Evolutionary conservation across 805 yeast genomes (phyloP).

Genomic region (Zygosaccharomyces bailii): DNA sequence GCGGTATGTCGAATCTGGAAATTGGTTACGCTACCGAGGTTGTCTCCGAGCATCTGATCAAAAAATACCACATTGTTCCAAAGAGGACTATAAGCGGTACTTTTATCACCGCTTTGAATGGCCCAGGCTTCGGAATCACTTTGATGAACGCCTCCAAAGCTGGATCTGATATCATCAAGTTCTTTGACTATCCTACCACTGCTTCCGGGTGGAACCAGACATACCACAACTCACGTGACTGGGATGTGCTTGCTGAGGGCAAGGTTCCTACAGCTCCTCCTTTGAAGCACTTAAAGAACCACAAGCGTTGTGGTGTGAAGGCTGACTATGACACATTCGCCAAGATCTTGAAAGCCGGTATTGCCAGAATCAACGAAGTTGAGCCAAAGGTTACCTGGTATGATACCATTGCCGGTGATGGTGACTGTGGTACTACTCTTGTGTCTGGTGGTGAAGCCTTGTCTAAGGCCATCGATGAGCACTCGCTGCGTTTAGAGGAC

Average conservation of each 20-base stretch:
- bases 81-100: conserved; percentile 69
- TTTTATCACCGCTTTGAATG: conserved; percentile 83
- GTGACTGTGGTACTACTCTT: conserved; percentile 93
- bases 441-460: conserved; percentile 79
- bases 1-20: conserved; percentile 83
- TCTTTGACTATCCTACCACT: conserved; percentile 32
- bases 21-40: conserved; percentile 66
- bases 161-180: conserved; percentile 35
- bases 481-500: conserved; percentile 58
- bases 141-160: conserved; percentile 64
- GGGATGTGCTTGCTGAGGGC: conserved; percentile 45
- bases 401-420: conserved; percentile 92
- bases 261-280: conserved; percentile 56
- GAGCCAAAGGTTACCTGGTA: conserved; percentile 83
- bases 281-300: conserved; percentile 65
- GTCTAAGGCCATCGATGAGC: conserved; percentile 46
- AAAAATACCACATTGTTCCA: conserved; percentile 56
- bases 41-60: conserved; percentile 49
- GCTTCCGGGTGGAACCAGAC: conserved; percentile 60
- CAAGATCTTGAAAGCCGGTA: conserved; percentile 45
- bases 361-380: conserved; percentile 49
- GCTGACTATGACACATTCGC: conserved; percentile 39
- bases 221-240: conserved; percentile 77
- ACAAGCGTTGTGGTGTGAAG: conserved; percentile 42
- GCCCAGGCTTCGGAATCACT: conserved; percentile 89